These are phyloP conservation scores for Amanita exitialis DNA, from an alignment of 768 basidiomycete species.

Conservation along the genomic window DNA sequence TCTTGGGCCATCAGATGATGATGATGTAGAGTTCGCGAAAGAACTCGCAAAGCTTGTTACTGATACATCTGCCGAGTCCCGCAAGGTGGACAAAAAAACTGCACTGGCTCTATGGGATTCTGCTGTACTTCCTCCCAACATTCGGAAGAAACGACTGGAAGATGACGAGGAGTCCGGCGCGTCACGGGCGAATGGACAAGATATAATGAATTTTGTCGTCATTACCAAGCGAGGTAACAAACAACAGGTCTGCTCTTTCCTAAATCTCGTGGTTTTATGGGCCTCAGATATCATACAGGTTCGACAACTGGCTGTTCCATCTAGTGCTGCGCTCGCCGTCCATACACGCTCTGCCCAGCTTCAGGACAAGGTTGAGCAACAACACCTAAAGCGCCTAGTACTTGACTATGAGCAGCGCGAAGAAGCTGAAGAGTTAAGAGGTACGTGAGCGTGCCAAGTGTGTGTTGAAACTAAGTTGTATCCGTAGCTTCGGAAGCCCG, in stretches of 20 bases:
- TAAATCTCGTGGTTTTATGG: background rate
- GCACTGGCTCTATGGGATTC: conserved; percentile 86
- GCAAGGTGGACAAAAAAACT: conserved; percentile 84
- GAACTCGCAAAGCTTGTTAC: conserved; percentile 94
- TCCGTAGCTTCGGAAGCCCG: conserved; percentile 56
- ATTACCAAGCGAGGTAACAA: conserved; percentile 91
- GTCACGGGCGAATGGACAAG: conserved; percentile 19
- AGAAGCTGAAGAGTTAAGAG: conserved; percentile 76
- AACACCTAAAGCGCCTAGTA: conserved; percentile 93
- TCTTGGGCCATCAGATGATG: conserved; percentile 79
- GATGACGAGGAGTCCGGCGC: conserved; percentile 45
- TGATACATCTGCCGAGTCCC: conserved; percentile 71
- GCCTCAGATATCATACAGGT: background rate
- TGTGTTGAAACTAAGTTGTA: conserved; percentile 1
- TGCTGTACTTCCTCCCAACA: conserved; percentile 57
- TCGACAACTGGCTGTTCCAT: conserved; percentile 83
- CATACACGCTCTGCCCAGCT: conserved; percentile 88
- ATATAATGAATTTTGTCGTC: conserved; percentile 85
- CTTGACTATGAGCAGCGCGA: conserved; percentile 86
- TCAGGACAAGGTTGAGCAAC: conserved; percentile 93
- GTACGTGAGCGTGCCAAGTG: conserved; percentile 20
- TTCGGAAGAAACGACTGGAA: conserved; percentile 56
- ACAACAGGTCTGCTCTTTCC: conserved; percentile 54
- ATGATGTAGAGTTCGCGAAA: conserved; percentile 88
- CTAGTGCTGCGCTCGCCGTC: conserved; percentile 79